These are phyloP conservation scores for Perkinsus olseni DNA, from an alignment of 169 alveolate genomes.

Conservation along the genomic window DNA sequence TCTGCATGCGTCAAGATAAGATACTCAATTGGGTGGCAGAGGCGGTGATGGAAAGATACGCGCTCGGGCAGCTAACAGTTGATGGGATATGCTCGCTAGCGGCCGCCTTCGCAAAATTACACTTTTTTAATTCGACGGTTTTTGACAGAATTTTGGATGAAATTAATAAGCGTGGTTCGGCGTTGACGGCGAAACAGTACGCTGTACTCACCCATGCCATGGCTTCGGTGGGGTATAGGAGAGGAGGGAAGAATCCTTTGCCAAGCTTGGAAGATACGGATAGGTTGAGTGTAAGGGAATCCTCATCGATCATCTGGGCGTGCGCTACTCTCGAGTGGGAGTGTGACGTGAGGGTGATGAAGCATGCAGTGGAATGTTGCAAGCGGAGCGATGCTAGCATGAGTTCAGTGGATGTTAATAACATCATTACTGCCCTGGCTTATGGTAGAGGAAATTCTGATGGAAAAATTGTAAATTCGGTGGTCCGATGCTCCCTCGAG, in stretches of 20 bases:
- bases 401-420: background rate
- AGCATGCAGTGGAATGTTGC: background rate
- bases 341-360: background rate
- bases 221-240: background rate
- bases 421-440: background rate
- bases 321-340: background rate
- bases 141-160: background rate
- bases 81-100: background rate
- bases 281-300: background rate
- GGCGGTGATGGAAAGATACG: background rate
- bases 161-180: background rate
- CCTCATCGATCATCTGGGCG: background rate
- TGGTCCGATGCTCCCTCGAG: background rate
- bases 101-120: background rate
- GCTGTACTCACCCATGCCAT: background rate
- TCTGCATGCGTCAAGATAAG: background rate
- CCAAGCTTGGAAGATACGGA: background rate
- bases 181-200: background rate
- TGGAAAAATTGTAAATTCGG: background rate
- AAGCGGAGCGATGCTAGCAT: background rate
- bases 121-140: background rate
- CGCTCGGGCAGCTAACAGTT: background rate
- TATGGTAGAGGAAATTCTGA: background rate
- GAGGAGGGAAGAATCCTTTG: background rate
- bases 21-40: background rate